Base-by-base conservation (phyloP, 2,329 filamentous ascomycete genomes). In the Colletotrichum trifolii region DNA sequence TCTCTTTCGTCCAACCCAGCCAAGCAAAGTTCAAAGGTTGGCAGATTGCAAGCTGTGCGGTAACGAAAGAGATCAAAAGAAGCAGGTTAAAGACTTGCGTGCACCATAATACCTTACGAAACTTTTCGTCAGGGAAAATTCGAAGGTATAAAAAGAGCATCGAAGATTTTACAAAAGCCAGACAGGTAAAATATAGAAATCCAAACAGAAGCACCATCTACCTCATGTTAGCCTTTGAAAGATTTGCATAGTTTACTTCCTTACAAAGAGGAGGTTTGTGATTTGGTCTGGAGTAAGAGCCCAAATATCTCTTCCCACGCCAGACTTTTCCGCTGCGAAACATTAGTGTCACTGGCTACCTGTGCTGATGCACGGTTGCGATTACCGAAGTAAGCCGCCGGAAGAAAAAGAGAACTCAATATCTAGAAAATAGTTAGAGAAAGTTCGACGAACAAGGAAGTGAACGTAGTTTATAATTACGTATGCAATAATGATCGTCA, bases 11-110 rank as follows among this genome's bases (percentile, higher is more conserved):
- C 77, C 77, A 68, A 4, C 55, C 54, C 0, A 83, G 59, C 83
- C 83, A 85, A 69, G 78, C 78, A 67, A 76, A 81, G 11, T 71
- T 62, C 8, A 83, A 71, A 0, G 81, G 81, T 6, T 71, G 67
- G 69, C 81, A 82, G 54, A 80, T 76, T 13, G 79, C 73, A 8
- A 79, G 65, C 4, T 73, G 74, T 10, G 73, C 74, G 13, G 77
- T 60, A 49, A 76, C 72, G 54, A 76, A 76, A 40, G 71, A 71
- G 5, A 72, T 62, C 10, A 50, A 35, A 9, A 57, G 4, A 3
- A 59, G 33, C 8, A 57, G 35, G 33, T 62, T 62, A 36, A 66
- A 57, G 3, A 50, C 12, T 13, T 66, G 46, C 2, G 73, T 69
- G n/a, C 46, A 69, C 64, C 68, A 71, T 2, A 74, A 60, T 2